A percentile compares a stretch with the other conserved stretches of the same genome.
Conservation (phyloP, 306 rosid genomes). For the Lathyrus oleraceus region DNA sequence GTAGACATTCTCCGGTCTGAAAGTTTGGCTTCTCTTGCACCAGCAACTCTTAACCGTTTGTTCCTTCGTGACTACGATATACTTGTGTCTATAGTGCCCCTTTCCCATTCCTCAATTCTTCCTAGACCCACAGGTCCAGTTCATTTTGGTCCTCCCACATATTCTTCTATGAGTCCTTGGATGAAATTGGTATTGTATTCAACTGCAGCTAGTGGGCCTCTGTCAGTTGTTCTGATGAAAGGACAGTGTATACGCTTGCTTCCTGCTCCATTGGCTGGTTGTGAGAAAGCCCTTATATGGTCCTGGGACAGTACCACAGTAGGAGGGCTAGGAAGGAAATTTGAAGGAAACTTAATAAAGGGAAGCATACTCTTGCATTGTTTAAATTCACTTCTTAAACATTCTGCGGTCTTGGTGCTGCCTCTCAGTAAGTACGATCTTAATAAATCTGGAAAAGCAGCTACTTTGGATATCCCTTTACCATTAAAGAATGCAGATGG, state of each 20-base stretch:
- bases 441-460: slow-evolving; percentile 60
- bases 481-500: slow-evolving; percentile 88
- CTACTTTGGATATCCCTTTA: slow-evolving; percentile 85
- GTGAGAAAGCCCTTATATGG: slow-evolving; percentile 95
- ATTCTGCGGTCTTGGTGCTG: slow-evolving; percentile 87
- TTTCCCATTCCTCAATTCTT: slow-evolving; percentile 82
- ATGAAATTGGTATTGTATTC: slow-evolving; percentile 92
- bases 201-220: slow-evolving; percentile 76
- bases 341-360: slow-evolving; percentile 80
- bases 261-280: slow-evolving; percentile 95
- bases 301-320: slow-evolving; percentile 88
- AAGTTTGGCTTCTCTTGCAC: slow-evolving; percentile 92
- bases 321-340: slow-evolving; percentile 87
- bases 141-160: slow-evolving; percentile 96
- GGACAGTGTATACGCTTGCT: slow-evolving; percentile 90
- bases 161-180: slow-evolving; percentile 97
- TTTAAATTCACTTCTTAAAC: slow-evolving; percentile 77
- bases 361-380: slow-evolving; percentile 89
- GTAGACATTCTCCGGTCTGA: slow-evolving; percentile 96
- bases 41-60: slow-evolving; percentile 77
- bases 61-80: slow-evolving; percentile 94
- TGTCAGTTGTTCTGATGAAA: slow-evolving; percentile 88
- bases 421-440: slow-evolving; percentile 84
- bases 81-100: slow-evolving; percentile 90
- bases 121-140: slow-evolving; percentile 80